Base-by-base conservation (phyloP, 495 filamentous ascomycete genomes). In the Hamigera avellanea region DNA sequence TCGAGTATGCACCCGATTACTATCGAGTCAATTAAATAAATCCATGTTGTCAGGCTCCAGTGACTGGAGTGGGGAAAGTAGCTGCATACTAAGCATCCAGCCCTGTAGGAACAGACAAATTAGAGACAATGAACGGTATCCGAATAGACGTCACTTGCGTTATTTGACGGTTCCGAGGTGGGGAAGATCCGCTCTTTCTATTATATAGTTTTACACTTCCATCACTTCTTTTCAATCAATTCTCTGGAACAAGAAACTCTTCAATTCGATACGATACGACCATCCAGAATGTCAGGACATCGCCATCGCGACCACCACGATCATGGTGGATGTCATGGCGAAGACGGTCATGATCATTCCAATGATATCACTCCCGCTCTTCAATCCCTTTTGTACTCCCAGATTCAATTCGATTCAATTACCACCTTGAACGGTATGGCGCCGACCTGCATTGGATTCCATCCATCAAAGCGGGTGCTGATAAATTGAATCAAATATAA, bases 331-430 rank as follows among this genome's bases (percentile, higher is more conserved):
- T 61, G 64, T 41, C 56, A 67, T 26, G 51, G 49, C 3, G 60
- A 66, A 33, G 52, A 54, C 17, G 49, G 48, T 19, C 83, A 94
- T 53, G 82, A 86, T 52, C 85, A 93, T 55, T 75, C 80, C 14
- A 88, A 95, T 60, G 93, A 98, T 57, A 74, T 93, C 48, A 83
- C 81, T 4, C 88, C 89, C 1, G 88, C 88, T 2, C 61, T 93
- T 21, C 87, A 95, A 58, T 80, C 75, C 39, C 79, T 85, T 21
- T 70, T 98, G 9, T 96, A 94, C 60, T 73, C 83, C 31, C 81
- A 95, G 52, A 89, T 98, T 48, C 71, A 88, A 39, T 95, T 96
- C 55, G 80, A 84, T 58, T 70, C 73, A 9, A 81, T 96, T 45
- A 71, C 53, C n/a, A 87, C 89, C 0, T 54, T 94, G 35, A 98